Base-by-base conservation (phyloP, 192 early-diverging fungal species). In the Mortierella claussenii region DNA sequence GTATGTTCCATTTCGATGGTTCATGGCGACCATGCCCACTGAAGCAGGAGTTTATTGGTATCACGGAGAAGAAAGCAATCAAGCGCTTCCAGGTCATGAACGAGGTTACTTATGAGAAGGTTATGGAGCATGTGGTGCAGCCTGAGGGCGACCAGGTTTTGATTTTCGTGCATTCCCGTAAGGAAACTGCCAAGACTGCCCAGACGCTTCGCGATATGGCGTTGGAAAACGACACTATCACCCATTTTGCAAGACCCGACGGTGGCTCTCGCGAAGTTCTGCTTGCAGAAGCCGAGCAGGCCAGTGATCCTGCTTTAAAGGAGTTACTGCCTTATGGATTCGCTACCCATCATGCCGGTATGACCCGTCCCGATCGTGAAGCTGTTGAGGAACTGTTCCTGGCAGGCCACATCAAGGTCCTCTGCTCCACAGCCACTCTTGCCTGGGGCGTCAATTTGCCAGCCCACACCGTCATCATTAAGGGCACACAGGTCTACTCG, bases 391-490 rank as follows among this genome's bases (percentile, higher is more conserved):
- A 97, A 32, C 68, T 99, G 82, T 99, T 97, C 80, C 88, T 84
- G 17, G 95, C 93, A 57, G 92, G 94, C 2, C 93, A 95, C 60
- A 84, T 99, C 55, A 90, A 95, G 75, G 95, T 98, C 8, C 86
- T 99, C 31, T 93, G 94, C 42, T 97, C 95, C 17, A 99, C 97
- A 10, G 97, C 97, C 6, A 99, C 97, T 0, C 81, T 99, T 51
- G 97, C 97, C 42, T 99, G 97, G 97, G 97, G 97, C 86, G 97
- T 99, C 60, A 99, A 99, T 60, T 86, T 99, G 66, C 97, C 97
- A 12, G 97, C 97, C 11, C 97, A 99, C 63, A 92, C 95, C 6
- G 97, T 99, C 45, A 94, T 99, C 33, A 99, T 99, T 80, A 98
- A 97, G 82, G 97, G 97, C 18, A 99, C 97, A 12, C 96, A 99